Evolutionary conservation across 345 rosid species (phyloP).

Genomic region (Leavenworthia alabamica): DNA sequence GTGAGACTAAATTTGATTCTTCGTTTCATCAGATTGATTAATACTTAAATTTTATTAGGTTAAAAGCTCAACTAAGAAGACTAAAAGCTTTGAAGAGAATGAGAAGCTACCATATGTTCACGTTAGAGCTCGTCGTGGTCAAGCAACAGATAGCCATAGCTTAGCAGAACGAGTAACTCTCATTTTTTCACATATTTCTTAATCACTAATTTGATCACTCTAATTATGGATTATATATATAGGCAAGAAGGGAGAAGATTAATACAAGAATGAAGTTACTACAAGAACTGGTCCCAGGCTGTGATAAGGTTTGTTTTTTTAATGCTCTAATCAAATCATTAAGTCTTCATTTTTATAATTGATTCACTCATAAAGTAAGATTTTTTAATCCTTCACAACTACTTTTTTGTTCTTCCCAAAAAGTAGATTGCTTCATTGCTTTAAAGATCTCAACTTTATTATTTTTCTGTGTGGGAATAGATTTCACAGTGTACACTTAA

Average conservation of each 20-base stretch:
- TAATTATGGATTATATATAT: constrained; percentile 12
- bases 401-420: constrained; percentile 4
- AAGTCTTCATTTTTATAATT: constrained; percentile 31
- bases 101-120: constrained; percentile 70
- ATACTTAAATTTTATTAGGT: constrained; percentile 23
- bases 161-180: constrained; percentile 64
- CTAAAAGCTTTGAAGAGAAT: constrained; percentile 42
- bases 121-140: constrained; percentile 75
- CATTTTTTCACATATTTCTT: not conserved
- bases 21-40: not conserved
- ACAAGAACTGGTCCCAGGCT: constrained; percentile 82
- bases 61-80: constrained; percentile 58
- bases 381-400: not conserved
- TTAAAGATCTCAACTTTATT: constrained; percentile 18
- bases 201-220: constrained; percentile 9
- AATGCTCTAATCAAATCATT: constrained; percentile 38
- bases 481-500: constrained; percentile 26
- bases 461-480: not conserved
- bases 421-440: constrained; percentile 19
- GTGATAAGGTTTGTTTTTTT: constrained; percentile 59
- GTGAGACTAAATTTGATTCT: not conserved
- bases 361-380: constrained; percentile 17
- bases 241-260: constrained; percentile 82
- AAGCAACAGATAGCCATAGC: constrained; percentile 80
- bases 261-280: constrained; percentile 69